Conservation (phyloP, 106 monocot species). For the Agapanthus africanus region DNA sequence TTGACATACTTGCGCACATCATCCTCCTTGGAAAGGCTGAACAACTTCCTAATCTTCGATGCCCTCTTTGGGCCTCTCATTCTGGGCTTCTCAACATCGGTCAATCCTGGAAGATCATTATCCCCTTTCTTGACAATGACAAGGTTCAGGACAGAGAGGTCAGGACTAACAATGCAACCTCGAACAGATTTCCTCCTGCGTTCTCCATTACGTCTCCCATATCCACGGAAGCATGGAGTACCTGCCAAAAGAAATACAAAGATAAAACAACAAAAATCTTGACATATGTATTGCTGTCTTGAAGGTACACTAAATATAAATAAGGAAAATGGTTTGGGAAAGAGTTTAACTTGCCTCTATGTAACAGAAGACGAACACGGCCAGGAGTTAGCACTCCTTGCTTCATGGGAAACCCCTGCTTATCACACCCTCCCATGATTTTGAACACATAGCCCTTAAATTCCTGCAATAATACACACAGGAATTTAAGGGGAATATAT, state of each 20-base stretch:
- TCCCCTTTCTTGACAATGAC: constrained; percentile 32
- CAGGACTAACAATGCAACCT: constrained; percentile 28
- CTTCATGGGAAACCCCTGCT: constrained; percentile 79
- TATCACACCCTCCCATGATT: constrained; percentile 73
- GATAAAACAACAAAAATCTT: no score
- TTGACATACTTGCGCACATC: constrained; percentile 32
- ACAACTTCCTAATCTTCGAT: constrained; percentile 26
- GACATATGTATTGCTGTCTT: no score
- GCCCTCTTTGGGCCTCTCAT: constrained; percentile 34
- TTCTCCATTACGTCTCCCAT: constrained; percentile 30
- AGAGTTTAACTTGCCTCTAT: constrained; percentile 35
- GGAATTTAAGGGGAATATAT: no score
- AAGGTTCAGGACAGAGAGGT: constrained; percentile 24
- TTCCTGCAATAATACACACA: constrained; percentile 29
- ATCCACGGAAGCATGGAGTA: constrained; percentile 27
- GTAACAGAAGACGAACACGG: constrained; percentile 56
- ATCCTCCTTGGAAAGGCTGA: constrained; percentile 29
- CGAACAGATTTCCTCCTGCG: constrained; percentile 28
- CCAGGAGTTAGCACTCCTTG: constrained; percentile 75
- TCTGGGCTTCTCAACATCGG: constrained; percentile 26
- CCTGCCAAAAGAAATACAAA: no score
- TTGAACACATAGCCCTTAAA: constrained; percentile 76
- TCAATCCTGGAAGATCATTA: constrained; percentile 28
- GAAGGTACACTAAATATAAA: background rate
- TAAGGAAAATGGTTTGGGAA: background rate